These are phyloP conservation scores for Hyaloperonospora brassicae DNA, from an alignment of 352 stramenopile genomes.

Conservation along the genomic window DNA sequence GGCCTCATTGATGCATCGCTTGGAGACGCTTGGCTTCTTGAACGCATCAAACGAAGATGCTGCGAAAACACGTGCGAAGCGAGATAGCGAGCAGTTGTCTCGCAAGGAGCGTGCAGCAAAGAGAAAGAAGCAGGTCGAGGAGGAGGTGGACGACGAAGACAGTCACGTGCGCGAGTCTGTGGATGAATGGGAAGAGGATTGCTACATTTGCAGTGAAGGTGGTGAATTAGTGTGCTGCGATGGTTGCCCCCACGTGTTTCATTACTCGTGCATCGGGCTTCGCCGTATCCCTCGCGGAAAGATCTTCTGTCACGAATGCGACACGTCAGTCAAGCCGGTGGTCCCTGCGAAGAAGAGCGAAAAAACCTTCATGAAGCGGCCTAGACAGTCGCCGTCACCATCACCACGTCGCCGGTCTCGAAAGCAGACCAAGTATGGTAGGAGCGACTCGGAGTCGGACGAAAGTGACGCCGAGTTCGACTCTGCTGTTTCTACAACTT, in stretches of 20 bases:
- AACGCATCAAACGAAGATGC: constrained; percentile 42
- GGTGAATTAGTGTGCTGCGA: constrained; percentile 88
- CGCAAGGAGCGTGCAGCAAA: constrained; percentile 61
- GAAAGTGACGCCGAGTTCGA: constrained; percentile 20
- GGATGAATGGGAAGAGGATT: constrained; percentile 87
- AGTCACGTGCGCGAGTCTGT: constrained; percentile 37
- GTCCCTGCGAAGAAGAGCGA: constrained; percentile 29
- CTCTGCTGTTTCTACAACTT: constrained; percentile 17
- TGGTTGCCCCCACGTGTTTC: constrained; percentile 88
- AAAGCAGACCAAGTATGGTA: constrained; percentile 22
- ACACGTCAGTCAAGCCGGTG: constrained; percentile 60
- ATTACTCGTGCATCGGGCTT: constrained; percentile 79
- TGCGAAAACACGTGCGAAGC: constrained; percentile 51
- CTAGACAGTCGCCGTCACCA: constrained; percentile 19
- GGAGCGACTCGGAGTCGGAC: constrained; percentile 19
- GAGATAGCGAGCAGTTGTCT: constrained; percentile 60
- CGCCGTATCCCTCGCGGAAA: constrained; percentile 76
- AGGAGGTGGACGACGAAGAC: constrained; percentile 44
- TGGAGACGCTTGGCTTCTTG: constrained; percentile 59
- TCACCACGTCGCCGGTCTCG: constrained; percentile 11
- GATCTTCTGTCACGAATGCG: constrained; percentile 77
- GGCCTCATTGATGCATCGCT: constrained; percentile 53
- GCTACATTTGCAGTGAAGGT: constrained; percentile 78
- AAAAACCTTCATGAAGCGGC: constrained; percentile 16
- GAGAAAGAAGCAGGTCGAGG: constrained; percentile 58